These are phyloP conservation scores for Paramyrothecium sp. DNA, from an alignment of 2,329 filamentous ascomycete genomes.

Conservation along the genomic window DNA sequence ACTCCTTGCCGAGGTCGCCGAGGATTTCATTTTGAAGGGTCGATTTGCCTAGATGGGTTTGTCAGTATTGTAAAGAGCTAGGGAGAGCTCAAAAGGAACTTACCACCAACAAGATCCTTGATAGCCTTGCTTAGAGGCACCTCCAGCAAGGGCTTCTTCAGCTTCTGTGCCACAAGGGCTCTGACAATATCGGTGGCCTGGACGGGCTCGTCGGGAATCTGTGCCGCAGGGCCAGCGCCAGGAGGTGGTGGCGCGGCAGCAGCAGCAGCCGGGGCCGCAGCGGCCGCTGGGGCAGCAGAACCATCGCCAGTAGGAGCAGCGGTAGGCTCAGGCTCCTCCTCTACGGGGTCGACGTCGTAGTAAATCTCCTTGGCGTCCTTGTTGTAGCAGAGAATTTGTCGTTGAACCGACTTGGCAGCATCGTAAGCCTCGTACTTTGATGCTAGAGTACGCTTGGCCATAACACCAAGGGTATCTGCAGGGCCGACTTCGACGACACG, in stretches of 20 bases:
- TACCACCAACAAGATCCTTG: conserved; percentile 96
- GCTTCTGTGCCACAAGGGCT: conserved; percentile 89
- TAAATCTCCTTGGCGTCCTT: conserved; percentile 99
- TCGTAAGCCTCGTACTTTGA: conserved; percentile 99
- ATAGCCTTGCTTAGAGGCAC: conserved; percentile 95
- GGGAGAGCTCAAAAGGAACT: conserved; percentile 33
- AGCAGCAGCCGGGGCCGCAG: conserved; percentile 53
- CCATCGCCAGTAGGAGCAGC: conserved; percentile 46
- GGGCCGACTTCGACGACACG: conserved; percentile 97
- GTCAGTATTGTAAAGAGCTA: conserved; percentile 4
- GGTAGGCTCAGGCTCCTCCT: conserved; percentile 76
- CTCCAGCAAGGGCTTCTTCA: conserved; percentile 90
- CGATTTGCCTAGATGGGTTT: conserved; percentile 71
- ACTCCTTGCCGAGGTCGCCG: conserved; percentile 96
- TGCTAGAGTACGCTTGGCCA: conserved; percentile 93
- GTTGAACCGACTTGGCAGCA: conserved; percentile 91
- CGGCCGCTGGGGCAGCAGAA: conserved; percentile 50
- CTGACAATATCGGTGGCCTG: conserved; percentile 87
- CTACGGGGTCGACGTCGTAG: conserved; percentile 94
- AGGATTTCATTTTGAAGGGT: conserved; percentile 98
- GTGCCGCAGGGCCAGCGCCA: conserved; percentile 80
- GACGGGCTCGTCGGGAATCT: conserved; percentile 83
- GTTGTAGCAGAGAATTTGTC: conserved; percentile 98
- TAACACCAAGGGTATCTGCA: conserved; percentile 92
- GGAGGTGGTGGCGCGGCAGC: conserved; percentile 59